Evolutionary conservation across 208 protist genomes (phyloP).

Genomic region (Trypanosoma scelopori): DNA sequence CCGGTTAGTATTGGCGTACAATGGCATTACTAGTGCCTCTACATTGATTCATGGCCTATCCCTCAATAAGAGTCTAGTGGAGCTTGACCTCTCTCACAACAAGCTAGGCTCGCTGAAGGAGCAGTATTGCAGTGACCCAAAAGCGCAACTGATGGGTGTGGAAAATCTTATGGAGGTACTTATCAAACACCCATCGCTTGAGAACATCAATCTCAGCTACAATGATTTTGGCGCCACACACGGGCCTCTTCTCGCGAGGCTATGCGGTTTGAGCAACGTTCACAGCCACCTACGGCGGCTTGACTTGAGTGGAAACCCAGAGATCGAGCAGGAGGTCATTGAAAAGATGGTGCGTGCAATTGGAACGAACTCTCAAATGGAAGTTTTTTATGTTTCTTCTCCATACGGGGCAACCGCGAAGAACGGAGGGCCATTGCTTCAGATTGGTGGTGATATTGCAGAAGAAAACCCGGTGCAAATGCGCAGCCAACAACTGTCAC

Average conservation of each 20-base stretch:
- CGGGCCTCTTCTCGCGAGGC: constrained; percentile 33
- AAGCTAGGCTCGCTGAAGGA: constrained; percentile 57
- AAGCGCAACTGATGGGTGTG: constrained; percentile 37
- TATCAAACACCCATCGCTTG: constrained; percentile 39
- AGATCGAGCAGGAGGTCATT: constrained; percentile 33
- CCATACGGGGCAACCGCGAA: constrained; percentile 10
- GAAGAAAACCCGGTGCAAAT: constrained; percentile 12
- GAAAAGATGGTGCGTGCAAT: constrained; percentile 27
- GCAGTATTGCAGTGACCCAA: constrained; percentile 25
- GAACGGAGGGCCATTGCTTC: constrained; percentile 6
- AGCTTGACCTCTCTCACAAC: constrained; percentile 77
- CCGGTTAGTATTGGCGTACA: constrained; percentile 59
- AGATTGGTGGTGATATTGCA: constrained; percentile 21
- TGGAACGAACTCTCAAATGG: constrained; percentile 32
- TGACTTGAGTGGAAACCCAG: constrained; percentile 43
- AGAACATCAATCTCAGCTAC: constrained; percentile 56
- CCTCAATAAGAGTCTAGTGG: constrained; percentile 26
- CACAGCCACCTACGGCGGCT: constrained; percentile 33
- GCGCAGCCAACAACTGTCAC: constrained; percentile 12
- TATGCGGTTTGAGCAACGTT: constrained; percentile 16
- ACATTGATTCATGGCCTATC: constrained; percentile 39
- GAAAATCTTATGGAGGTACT: constrained; percentile 34
- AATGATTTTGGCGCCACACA: constrained; percentile 71
- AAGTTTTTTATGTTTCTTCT: constrained; percentile 43
- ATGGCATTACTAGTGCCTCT: constrained; percentile 44